Evolutionary conservation across 2,329 filamentous ascomycete species (phyloP).

Genomic region (Hawksworthiomyces lignivorus): DNA sequence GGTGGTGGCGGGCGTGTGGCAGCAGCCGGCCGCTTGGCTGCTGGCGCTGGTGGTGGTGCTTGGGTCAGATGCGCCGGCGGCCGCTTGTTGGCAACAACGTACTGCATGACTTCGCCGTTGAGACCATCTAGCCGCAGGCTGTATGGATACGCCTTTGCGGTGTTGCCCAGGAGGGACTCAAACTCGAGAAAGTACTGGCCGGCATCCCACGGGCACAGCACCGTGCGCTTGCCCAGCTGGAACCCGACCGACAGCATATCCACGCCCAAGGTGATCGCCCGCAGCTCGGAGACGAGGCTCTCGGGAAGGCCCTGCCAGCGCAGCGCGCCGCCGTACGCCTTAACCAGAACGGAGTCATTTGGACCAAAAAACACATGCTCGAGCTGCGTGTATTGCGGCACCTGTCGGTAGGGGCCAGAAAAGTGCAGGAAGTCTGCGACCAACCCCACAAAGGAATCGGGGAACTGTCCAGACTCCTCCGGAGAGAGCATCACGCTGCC

Average conservation of each 20-base stretch:
- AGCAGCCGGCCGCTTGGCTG: not conserved
- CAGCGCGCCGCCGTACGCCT: not conserved
- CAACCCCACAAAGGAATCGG: slow-evolving; percentile 2
- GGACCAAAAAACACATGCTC: slow-evolving; percentile 4
- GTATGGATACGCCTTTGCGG: slow-evolving; percentile 6
- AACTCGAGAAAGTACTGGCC: slow-evolving; percentile 5
- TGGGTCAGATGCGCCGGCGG: slow-evolving; percentile 1
- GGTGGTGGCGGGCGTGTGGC: not conserved
- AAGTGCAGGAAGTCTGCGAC: slow-evolving; percentile 3
- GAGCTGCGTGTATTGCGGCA: slow-evolving; percentile 1
- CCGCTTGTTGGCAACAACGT: slow-evolving; percentile 1
- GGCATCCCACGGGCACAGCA: slow-evolving; percentile 7
- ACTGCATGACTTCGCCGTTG: slow-evolving; percentile 3
- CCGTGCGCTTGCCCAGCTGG: slow-evolving; percentile 3
- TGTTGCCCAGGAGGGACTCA: slow-evolving; percentile 2
- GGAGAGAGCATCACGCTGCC: slow-evolving; percentile 5
- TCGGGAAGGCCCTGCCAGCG: slow-evolving; percentile 4
- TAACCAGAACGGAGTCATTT: slow-evolving; percentile 3
- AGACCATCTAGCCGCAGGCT: slow-evolving; percentile 1
- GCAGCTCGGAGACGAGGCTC: not conserved
- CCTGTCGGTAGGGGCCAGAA: not conserved
- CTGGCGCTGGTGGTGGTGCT: not conserved
- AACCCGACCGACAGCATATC: slow-evolving; percentile 7
- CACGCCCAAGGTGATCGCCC: slow-evolving; percentile 4
- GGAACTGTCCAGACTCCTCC: slow-evolving; percentile 1